phyloP scores from a whole-genome alignment of 495 filamentous ascomycete genomes.

The Haplographium delicatum region DNA sequence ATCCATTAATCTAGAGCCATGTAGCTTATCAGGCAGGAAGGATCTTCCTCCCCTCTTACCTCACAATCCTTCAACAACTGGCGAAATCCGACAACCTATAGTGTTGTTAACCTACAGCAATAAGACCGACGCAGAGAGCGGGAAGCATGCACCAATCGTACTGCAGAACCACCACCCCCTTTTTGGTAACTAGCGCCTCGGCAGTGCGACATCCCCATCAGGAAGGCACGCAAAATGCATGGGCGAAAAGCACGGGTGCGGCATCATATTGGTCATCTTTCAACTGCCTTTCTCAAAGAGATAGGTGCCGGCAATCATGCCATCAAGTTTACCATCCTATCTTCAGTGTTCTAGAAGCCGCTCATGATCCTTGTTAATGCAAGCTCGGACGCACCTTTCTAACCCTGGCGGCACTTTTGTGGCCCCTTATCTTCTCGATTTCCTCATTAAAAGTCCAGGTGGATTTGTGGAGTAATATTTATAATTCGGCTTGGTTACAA shows the following conservation, averaged over 20 bases:
- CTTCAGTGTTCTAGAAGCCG: not conserved
- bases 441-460: no score
- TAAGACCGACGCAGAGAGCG: no score
- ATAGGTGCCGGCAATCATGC: not conserved
- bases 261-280: not conserved
- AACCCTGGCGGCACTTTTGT: not conserved
- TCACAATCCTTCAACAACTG: no score
- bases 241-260: not conserved
- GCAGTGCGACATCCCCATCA: not conserved
- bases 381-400: not conserved
- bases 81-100: no score
- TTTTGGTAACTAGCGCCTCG: not conserved
- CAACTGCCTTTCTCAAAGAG: not conserved
- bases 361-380: not conserved
- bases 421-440: constrained; percentile 3
- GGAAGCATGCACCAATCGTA: not conserved
- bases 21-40: no score
- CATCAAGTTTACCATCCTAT: not conserved
- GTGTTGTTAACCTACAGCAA: no score
- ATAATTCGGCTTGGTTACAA: no score
- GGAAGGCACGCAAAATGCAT: not conserved
- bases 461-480: no score
- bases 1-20: no score
- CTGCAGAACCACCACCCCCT: no score
- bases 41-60: no score